phyloP scores from a whole-genome alignment of 2,329 filamentous ascomycete genomes.

The Pseudocercospora eumusae region DNA sequence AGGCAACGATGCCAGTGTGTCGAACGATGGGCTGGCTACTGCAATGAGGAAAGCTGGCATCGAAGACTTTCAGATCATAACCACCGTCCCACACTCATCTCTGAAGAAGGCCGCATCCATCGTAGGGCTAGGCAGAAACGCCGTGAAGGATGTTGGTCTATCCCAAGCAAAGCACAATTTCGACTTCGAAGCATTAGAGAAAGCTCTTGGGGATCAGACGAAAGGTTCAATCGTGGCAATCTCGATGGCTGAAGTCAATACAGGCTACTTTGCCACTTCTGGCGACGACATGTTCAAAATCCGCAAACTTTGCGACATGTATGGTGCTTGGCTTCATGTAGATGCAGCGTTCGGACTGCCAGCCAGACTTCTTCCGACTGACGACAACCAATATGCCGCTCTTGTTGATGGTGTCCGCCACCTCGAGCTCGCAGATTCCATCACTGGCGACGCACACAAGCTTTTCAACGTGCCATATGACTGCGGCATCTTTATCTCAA shows the following conservation, averaged over 20 bases:
- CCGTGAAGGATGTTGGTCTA: conserved; percentile 63
- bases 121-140: conserved; percentile 71
- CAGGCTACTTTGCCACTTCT: conserved; percentile 72
- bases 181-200: conserved; percentile 66
- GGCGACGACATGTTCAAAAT: conserved; percentile 63
- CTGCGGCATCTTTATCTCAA: conserved; percentile 83
- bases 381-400: conserved; percentile 56
- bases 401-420: conserved; percentile 58
- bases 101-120: conserved; percentile 80
- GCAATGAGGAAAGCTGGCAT: conserved; percentile 67
- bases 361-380: conserved; percentile 63
- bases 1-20: conserved; percentile 53
- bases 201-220: conserved; percentile 53
- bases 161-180: conserved; percentile 66
- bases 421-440: conserved; percentile 81
- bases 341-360: conserved; percentile 92
- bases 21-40: conserved; percentile 67
- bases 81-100: conserved; percentile 80
- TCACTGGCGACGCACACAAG: conserved; percentile 85
- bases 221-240: conserved; percentile 74
- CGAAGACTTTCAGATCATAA: conserved; percentile 71
- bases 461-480: conserved; percentile 95
- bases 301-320: conserved; percentile 68
- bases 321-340: conserved; percentile 83
- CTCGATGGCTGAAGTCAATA: conserved; percentile 90